Evolutionary conservation across 2,329 filamentous ascomycete genomes (phyloP), one percentile per base, ranked within the genome.

Genomic region (Fusarium circinatum): DNA sequence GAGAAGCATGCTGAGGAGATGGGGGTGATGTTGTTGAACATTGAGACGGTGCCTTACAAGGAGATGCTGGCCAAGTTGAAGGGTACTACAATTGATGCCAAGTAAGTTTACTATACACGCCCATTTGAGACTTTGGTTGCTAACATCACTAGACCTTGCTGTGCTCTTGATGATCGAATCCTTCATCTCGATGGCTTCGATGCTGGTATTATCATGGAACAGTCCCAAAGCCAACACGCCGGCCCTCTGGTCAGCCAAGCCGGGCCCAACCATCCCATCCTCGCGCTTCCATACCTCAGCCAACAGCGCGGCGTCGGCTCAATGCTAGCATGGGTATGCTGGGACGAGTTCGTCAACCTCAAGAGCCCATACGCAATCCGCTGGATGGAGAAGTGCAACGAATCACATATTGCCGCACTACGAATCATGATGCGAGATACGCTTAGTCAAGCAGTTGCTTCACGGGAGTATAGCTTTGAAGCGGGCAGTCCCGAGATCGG

Each of bases 381-480:
- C 7, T 70, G 67, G 65, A 70, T 70, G 65, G 67, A 70, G 24
- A 70, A 70, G 65, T 70, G 67, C 8, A 70, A 70, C 6, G 67
- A 70, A 10, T 9, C 59, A 0, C 67, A 70, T 17, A 70, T 70
- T 1, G 67, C 67, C 1, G 59, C 67, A 0, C 8, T 70, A 0
- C 3, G 67, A 34, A 70, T 70, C 22, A 70, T 70, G 22, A 70
- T 70, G 67, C 15, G 67, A 6, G 65, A 70, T 5, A 70, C 67
- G 2, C 39, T 70, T 0, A 70, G 65, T 5, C 65, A 45, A 1
- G 67, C 67, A 0, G 44, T 59, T 8, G 64, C 38, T 2, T 70
- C 30, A 1, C n/a, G 65, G 3, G 51, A 65, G n/a, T 54, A 54
- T 3, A 39, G 44, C 6, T 59, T 70, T 5, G 13, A 54, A 3